Base-by-base conservation (phyloP, 805 yeast genomes). In the Lachancea meyersii region DNA sequence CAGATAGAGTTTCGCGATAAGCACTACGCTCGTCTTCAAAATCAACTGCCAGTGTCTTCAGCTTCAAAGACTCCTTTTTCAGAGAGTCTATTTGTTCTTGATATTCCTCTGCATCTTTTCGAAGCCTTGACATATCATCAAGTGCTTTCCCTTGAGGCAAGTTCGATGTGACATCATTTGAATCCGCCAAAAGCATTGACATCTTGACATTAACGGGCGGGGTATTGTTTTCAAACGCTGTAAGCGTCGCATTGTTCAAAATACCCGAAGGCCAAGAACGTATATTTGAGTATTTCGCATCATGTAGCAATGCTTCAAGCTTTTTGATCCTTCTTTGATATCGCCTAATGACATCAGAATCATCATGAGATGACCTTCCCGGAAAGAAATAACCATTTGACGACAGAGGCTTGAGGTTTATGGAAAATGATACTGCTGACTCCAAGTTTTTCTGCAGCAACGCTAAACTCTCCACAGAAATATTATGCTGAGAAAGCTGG, bases 281-380 rank as follows among this genome's bases (percentile, higher is more conserved):
- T 30, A 78, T 67, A 40, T 77, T 75, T 35, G 73, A 72, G 54
- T 73, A 78, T 49, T 77, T 86, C 41, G 79, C 82, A 48, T 84
- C 86, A 57, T 87, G 93, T 13, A 88, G 64, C 30, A 87, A 62
- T 42, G 77, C 81, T 52, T 88, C 96, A 40, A 91, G 70, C 51
- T 83, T 83, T 48, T 76, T 77, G 31, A 91, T 85, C 41, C 95
- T 68, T 9, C 76, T 62, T 57, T 82, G 82, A 49, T 87, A 81
- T 0, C 85, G 86, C 48, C 71, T 71, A 9, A 82, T 65, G 1
- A 48, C 30, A 2, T 40, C 37, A 3, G 16, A 13, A 5, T 44
- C 41, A 18, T 34, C 41, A 5, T 36, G 24, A 4, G 44, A 39
- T 0, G 34, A n/a, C 9, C 47, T 43, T 4, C 23, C 27, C 13